These are phyloP conservation scores for Gossypium mustelinum DNA, from an alignment of 345 rosid species.

Conservation along the genomic window DNA sequence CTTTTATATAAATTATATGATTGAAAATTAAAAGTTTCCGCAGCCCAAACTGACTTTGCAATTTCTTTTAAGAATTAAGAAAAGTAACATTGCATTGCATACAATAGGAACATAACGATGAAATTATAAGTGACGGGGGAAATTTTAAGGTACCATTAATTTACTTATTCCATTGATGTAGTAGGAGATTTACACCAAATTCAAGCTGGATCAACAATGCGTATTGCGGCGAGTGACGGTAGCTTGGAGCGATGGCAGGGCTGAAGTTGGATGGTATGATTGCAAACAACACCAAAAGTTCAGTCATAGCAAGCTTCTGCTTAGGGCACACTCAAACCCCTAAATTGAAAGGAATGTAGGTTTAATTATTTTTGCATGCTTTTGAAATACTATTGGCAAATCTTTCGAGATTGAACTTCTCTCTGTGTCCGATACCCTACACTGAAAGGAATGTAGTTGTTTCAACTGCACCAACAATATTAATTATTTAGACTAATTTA, in stretches of 20 bases:
- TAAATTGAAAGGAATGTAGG: slow-evolving; percentile 15
- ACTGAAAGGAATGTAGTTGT: no score
- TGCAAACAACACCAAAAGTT: slow-evolving; percentile 20
- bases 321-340: slow-evolving; percentile 14
- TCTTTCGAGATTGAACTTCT: slow-evolving; percentile 20
- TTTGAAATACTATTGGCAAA: slow-evolving; percentile 22
- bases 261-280: slow-evolving; percentile 10
- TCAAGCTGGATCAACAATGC: slow-evolving; percentile 10
- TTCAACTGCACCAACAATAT: no score
- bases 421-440: not conserved
- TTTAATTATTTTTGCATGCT: slow-evolving; percentile 11
- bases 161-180: no score
- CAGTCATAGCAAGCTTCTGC: slow-evolving; percentile 20
- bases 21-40: no score
- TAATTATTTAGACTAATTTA: no score
- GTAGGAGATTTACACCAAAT: slow-evolving; percentile 11
- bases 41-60: no score
- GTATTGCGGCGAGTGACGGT: slow-evolving; percentile 10
- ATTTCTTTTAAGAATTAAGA: no score
- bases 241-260: slow-evolving; percentile 11
- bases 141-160: not conserved
- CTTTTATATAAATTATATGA: no score
- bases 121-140: not conserved
- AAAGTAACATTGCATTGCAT: no score
- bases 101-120: no score